Percentiles rank a stretch among this genome's conserved stretches.
Evolutionary conservation across 2,329 filamentous ascomycete species (phyloP).

Genomic region (Colletotrichum sp.): DNA sequence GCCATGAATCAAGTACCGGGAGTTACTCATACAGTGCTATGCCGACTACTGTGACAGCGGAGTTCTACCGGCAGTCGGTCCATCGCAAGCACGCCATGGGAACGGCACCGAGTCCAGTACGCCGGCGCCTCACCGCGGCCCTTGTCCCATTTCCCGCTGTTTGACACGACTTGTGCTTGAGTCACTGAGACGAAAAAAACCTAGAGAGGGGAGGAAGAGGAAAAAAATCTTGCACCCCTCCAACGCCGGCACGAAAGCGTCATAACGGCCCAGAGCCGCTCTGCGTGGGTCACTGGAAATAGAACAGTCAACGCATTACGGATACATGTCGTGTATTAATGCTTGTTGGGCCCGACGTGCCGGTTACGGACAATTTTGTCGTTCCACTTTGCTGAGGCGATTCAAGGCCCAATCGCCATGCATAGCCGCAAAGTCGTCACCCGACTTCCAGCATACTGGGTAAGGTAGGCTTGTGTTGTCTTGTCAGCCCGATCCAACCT

Average conservation of each 20-base stretch:
- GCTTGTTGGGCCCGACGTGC: not conserved
- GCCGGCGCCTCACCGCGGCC: not conserved
- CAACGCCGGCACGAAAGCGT: not conserved
- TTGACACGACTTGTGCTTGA: not conserved
- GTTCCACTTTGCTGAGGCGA: not conserved
- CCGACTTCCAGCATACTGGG: not conserved
- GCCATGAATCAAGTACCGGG: not conserved
- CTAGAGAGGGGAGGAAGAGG: not conserved
- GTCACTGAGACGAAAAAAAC: not conserved
- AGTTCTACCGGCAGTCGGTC: slow-evolving; percentile 5
- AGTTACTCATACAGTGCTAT: not conserved
- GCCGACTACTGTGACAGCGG: not conserved
- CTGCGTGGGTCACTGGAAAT: not conserved
- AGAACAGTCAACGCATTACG: not conserved
- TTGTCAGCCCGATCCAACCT: not conserved
- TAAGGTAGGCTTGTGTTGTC: not conserved
- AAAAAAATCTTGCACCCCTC: not conserved
- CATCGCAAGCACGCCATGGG: not conserved
- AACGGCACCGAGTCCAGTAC: not conserved
- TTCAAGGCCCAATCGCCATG: not conserved
- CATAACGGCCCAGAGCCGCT: not conserved
- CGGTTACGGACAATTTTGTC: not conserved
- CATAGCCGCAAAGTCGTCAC: not conserved
- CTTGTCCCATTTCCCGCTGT: not conserved
- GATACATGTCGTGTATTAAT: not conserved